Percentiles rank a stretch among this genome's conserved stretches.
Conservation (phyloP, 208 protist species). For the Phytomonas sp. region DNA sequence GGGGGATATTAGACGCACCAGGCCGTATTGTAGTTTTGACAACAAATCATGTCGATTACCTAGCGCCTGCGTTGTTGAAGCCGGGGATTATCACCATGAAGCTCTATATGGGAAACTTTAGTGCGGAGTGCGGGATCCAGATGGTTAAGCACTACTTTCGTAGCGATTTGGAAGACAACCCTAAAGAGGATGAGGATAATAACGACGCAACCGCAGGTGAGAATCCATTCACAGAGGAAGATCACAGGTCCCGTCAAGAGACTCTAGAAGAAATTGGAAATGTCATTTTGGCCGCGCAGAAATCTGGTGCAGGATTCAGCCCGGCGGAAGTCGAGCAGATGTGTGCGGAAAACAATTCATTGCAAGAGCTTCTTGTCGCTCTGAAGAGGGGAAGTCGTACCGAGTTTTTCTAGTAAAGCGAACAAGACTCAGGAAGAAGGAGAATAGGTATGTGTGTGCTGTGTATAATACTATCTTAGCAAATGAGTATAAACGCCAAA, state of each 20-base stretch:
- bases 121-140: conserved; percentile 40
- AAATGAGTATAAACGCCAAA: too few relatives aligned
- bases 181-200: not conserved
- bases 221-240: not conserved
- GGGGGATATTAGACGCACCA: conserved; percentile 86
- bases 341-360: conserved; percentile 71
- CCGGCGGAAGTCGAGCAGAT: conserved; percentile 85
- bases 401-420: conserved; percentile 36
- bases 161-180: not conserved
- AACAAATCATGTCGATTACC: conserved; percentile 90
- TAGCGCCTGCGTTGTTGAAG: conserved; percentile 76
- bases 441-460: not conserved
- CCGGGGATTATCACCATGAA: conserved; percentile 89
- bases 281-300: conserved; percentile 9
- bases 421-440: not conserved
- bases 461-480: not conserved
- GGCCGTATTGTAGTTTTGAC: conserved; percentile 91
- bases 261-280: conserved; percentile 13
- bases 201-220: not conserved
- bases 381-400: conserved; percentile 41
- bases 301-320: conserved; percentile 27
- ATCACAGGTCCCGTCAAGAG: not conserved
- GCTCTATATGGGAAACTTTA: conserved; percentile 81
- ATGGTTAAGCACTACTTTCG: conserved; percentile 81
- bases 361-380: conserved; percentile 54